Conservation (phyloP, 768 basidiomycete species). For the Porpolomopsis calyptriformis region DNA sequence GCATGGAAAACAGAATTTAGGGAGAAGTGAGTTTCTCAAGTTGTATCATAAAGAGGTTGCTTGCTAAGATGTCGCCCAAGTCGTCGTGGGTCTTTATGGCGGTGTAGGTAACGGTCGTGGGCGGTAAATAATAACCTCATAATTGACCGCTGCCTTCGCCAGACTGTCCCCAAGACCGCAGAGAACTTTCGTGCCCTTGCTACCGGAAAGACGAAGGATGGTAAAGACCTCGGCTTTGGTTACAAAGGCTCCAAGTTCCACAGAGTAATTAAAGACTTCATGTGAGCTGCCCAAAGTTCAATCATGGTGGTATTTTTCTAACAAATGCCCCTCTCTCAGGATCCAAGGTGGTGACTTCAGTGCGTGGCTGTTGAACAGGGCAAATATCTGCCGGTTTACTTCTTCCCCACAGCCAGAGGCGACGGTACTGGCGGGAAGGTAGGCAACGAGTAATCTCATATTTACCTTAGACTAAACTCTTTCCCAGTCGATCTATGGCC, state of each 20-base stretch:
- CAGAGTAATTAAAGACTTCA: slow-evolving; percentile 89
- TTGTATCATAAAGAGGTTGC: slow-evolving; percentile 9
- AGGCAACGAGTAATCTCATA: background rate
- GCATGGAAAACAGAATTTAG: slow-evolving; percentile 80
- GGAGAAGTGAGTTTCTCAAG: slow-evolving; percentile 49
- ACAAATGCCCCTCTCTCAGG: slow-evolving; percentile 30
- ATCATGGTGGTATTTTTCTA: background rate
- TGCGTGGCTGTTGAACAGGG: slow-evolving; percentile 28
- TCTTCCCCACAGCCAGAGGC: slow-evolving; percentile 57
- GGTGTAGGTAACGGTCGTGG: slow-evolving; percentile 40
- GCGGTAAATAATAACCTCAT: background rate
- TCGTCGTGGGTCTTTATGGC: slow-evolving; percentile 84
- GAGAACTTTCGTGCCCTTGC: slow-evolving; percentile 96
- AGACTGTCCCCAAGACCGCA: slow-evolving; percentile 93
- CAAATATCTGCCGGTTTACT: slow-evolving; percentile 11
- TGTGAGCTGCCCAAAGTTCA: slow-evolving; percentile 35
- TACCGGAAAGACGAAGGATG: slow-evolving; percentile 73
- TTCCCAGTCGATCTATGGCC: slow-evolving; percentile 76
- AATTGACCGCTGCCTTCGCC: slow-evolving; percentile 2
- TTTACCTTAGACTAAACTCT: slow-evolving; percentile 4
- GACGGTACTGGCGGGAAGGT: slow-evolving; percentile 92
- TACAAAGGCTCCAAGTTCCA: slow-evolving; percentile 97
- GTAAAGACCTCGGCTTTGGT: slow-evolving; percentile 69
- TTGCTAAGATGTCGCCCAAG: slow-evolving; percentile 25
- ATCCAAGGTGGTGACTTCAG: slow-evolving; percentile 99